Evolutionary conservation across 2,329 filamentous ascomycete species (phyloP).

Genomic region (Xylariales sp.): DNA sequence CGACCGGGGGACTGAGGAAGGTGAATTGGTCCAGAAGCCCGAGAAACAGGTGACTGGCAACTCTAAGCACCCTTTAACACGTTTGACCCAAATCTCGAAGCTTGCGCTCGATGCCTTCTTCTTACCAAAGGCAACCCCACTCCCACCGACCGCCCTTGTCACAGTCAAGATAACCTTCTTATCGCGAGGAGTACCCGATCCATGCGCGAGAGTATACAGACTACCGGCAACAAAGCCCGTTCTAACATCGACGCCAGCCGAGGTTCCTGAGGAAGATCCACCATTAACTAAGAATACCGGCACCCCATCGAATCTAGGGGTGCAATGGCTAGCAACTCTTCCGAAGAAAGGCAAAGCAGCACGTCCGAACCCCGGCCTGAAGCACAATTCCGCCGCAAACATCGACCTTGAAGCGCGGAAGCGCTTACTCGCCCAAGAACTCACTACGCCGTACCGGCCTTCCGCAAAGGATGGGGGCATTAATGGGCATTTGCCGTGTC

Average conservation of each 20-base stretch:
- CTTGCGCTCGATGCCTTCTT: conserved; percentile 30
- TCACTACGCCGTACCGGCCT: conserved; percentile 38
- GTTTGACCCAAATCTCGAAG: conserved; percentile 34
- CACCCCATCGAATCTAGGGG: conserved; percentile 49
- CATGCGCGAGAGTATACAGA: conserved; percentile 80
- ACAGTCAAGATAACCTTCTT: conserved; percentile 65
- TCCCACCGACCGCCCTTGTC: conserved; percentile 39
- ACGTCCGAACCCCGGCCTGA: conserved; percentile 23
- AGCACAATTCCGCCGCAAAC: conserved; percentile 18
- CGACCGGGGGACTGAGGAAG: conserved; percentile 10
- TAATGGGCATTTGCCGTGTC: conserved; percentile 61
- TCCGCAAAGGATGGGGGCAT: conserved; percentile 33
- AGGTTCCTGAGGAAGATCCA: conserved; percentile 43
- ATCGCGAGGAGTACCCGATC: conserved; percentile 63
- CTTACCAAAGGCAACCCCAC: conserved; percentile 15
- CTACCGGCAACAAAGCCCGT: conserved; percentile 48
- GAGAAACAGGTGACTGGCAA: conserved; percentile 5
- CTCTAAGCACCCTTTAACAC: conserved; percentile 19
- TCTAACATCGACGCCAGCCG: conserved; percentile 24
- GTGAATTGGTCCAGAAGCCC: conserved; percentile 2
- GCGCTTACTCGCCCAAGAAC: conserved; percentile 41
- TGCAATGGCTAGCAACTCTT: conserved; percentile 64
- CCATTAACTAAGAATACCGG: conserved; percentile 16
- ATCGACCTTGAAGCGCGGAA: conserved; percentile 34
- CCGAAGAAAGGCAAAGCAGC: conserved; percentile 16